Evolutionary conservation across 768 basidiomycete genomes (phyloP).

Genomic region (Hypholoma fasciculare): DNA sequence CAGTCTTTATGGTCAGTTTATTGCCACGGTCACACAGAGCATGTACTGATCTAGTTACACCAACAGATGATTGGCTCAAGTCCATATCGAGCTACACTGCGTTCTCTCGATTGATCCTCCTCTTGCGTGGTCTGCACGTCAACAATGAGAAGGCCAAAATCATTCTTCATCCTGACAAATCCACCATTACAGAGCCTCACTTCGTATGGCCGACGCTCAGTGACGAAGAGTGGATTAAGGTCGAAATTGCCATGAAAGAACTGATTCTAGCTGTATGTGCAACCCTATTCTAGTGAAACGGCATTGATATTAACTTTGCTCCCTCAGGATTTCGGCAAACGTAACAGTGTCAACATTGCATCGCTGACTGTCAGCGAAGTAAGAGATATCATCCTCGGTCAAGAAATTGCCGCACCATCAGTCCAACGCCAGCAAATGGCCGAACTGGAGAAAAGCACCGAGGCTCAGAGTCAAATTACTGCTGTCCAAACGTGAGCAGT

Average conservation of each 20-base stretch:
- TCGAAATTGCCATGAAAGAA: conserved; percentile 98
- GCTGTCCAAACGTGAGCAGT: conserved; percentile 78
- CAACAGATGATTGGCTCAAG: conserved; percentile 94
- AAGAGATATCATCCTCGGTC: conserved; percentile 96
- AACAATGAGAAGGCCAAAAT: conserved; percentile 99
- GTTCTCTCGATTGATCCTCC: conserved; percentile 96
- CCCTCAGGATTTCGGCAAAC: conserved; percentile 90
- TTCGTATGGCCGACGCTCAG: conserved; percentile 95
- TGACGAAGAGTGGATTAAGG: conserved; percentile 99
- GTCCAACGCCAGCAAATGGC: conserved; percentile 99
- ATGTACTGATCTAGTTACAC: conserved; percentile 3
- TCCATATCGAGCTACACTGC: conserved; percentile 99
- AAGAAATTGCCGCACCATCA: conserved; percentile 95
- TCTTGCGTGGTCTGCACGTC: conserved; percentile 95
- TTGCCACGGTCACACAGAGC: background rate
- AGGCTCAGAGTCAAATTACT: conserved; percentile 93
- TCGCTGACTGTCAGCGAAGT: conserved; percentile 96
- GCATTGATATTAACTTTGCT: conserved; percentile 10
- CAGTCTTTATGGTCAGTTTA: conserved; percentile 79
- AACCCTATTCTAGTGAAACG: background rate
- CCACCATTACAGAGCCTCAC: conserved; percentile 94
- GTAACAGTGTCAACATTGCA: conserved; percentile 98
- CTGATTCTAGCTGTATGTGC: conserved; percentile 79
- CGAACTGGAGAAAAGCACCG: conserved; percentile 94
- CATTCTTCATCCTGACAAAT: conserved; percentile 95